Percentiles rank a stretch among this genome's conserved stretches.
Evolutionary conservation across 2,329 filamentous ascomycete genomes (phyloP).

Genomic region (Cladobotryum mycophilum): DNA sequence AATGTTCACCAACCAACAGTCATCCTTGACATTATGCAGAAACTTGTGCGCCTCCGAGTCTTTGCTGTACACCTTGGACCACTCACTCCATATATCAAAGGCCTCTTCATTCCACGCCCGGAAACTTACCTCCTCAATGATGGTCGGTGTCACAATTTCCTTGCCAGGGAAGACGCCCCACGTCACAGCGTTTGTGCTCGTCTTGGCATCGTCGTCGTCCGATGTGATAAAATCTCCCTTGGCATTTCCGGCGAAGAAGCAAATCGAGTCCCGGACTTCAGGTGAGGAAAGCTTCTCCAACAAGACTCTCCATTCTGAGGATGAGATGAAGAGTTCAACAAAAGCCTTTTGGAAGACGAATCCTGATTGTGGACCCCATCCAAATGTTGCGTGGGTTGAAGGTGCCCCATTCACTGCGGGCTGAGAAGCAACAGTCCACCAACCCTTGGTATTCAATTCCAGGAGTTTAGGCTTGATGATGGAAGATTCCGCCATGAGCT

Average conservation of each 20-base stretch:
- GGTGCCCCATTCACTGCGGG: slow-evolving; percentile 83
- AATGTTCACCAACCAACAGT: slow-evolving; percentile 85
- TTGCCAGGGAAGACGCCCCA: slow-evolving; percentile 96
- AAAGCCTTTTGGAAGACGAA: slow-evolving; percentile 99
- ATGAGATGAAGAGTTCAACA: slow-evolving; percentile 88
- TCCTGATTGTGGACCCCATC: slow-evolving; percentile 87
- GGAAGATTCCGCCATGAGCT: slow-evolving; percentile 74
- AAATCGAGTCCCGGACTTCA: slow-evolving; percentile 60
- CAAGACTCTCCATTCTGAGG: slow-evolving; percentile 63
- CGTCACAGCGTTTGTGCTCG: slow-evolving; percentile 84
- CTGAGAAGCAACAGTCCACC: slow-evolving; percentile 96
- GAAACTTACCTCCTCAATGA: slow-evolving; percentile 94
- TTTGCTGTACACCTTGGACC: slow-evolving; percentile 80
- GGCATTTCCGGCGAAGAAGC: slow-evolving; percentile 81
- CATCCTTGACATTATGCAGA: slow-evolving; percentile 59
- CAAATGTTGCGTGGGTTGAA: slow-evolving; percentile 72
- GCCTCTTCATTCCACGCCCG: slow-evolving; percentile 92
- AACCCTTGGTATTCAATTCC: slow-evolving; percentile 70
- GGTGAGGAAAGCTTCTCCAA: slow-evolving; percentile 53
- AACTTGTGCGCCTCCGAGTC: slow-evolving; percentile 65
- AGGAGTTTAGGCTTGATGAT: slow-evolving; percentile 73
- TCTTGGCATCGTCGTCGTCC: slow-evolving; percentile 40
- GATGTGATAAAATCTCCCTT: slow-evolving; percentile 73
- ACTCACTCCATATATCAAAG: slow-evolving; percentile 91
- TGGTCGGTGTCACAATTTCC: slow-evolving; percentile 93